Evolutionary conservation across 371 early-diverging fungal genomes (phyloP).

Genomic region (Nematocida major): DNA sequence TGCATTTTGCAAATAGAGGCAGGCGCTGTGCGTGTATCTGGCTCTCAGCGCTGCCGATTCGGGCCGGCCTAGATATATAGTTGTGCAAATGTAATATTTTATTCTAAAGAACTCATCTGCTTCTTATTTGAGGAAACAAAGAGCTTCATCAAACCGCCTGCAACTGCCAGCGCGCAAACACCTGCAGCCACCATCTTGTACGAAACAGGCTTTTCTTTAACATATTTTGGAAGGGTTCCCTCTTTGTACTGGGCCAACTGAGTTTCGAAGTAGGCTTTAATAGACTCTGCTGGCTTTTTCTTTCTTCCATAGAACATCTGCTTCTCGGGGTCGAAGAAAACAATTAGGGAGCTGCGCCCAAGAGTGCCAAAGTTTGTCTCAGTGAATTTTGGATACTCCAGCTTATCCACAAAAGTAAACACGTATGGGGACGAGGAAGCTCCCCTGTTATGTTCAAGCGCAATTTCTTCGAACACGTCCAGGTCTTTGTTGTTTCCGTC

Average conservation of each 20-base stretch:
- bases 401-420: conserved; percentile 61
- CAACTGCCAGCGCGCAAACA: not conserved
- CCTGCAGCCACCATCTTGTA: conserved; percentile 15
- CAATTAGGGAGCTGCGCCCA: conserved; percentile 49
- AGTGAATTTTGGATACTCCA: conserved; percentile 62
- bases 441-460: conserved; percentile 59
- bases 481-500: conserved; percentile 44
- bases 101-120: conserved; percentile 13
- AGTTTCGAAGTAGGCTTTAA: conserved; percentile 22
- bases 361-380: conserved; percentile 57
- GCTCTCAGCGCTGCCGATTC: too few relatives aligned
- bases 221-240: conserved; percentile 17
- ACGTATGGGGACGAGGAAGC: conserved; percentile 60
- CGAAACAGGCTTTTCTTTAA: conserved; percentile 20
- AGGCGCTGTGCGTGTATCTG: too few relatives aligned
- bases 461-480: conserved; percentile 58
- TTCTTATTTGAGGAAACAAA: conserved; percentile 3
- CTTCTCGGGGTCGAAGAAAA: conserved; percentile 63
- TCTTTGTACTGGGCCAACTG: conserved; percentile 20
- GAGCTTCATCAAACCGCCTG: not conserved
- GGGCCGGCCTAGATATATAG: not conserved
- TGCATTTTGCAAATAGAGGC: too few relatives aligned
- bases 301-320: conserved; percentile 58
- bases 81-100: not conserved
- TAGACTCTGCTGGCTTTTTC: conserved; percentile 36